These are phyloP conservation scores for Alternaria viburni DNA, from an alignment of 2,329 filamentous ascomycete species.

Conservation along the genomic window DNA sequence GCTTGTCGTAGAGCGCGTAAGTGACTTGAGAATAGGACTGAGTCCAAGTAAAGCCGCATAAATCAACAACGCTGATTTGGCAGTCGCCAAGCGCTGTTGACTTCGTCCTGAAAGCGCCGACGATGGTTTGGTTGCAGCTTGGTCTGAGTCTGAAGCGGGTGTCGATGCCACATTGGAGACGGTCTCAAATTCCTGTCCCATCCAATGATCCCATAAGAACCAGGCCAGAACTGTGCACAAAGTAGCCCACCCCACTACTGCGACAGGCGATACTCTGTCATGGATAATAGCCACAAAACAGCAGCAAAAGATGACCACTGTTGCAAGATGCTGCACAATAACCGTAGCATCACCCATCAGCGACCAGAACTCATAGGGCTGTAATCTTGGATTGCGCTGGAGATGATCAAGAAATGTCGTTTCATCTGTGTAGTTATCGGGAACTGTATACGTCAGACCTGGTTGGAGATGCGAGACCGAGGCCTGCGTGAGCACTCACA, in stretches of 20 bases:
- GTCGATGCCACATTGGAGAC: constrained; percentile 44
- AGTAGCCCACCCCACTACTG: constrained; percentile 84
- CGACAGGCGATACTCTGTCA: constrained; percentile 85
- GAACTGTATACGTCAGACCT: constrained; percentile 62
- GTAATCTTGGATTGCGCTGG: constrained; percentile 89
- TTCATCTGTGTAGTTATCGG: constrained; percentile 99
- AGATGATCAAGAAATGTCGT: constrained; percentile 95
- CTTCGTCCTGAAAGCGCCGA: constrained; percentile 60
- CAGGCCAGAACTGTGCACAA: constrained; percentile 84
- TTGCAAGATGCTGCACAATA: constrained; percentile 95
- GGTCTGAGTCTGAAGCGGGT: background rate
- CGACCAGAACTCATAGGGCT: constrained; percentile 98
- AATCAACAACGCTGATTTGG: constrained; percentile 91
- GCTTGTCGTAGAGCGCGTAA: constrained; percentile 89
- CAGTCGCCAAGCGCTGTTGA: constrained; percentile 74
- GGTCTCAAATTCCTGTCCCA: constrained; percentile 69
- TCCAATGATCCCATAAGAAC: constrained; percentile 91
- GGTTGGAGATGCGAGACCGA: background rate
- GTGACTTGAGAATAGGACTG: constrained; percentile 92
- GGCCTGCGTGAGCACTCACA: constrained; percentile 61
- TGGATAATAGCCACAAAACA: constrained; percentile 92
- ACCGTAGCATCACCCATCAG: constrained; percentile 93
- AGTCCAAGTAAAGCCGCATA: constrained; percentile 91
- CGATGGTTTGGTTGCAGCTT: constrained; percentile 5
- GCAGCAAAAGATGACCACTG: constrained; percentile 91